Base-by-base conservation (phyloP, 352 stramenopile species). In the Blastocystis sp. region DNA sequence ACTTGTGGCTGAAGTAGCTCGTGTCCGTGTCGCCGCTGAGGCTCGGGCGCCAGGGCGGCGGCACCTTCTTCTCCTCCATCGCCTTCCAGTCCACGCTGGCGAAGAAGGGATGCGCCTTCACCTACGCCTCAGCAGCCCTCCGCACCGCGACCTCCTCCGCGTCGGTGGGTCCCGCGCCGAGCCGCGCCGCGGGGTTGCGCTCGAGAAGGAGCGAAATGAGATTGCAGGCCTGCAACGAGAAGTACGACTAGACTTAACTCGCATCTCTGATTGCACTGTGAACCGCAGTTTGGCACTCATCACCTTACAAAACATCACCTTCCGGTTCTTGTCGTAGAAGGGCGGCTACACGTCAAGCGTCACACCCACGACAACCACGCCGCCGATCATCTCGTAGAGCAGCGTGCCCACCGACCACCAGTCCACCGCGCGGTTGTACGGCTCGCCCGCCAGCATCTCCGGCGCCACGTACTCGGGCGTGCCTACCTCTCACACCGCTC, bases 381-480 rank as follows among this genome's bases (percentile, higher is more conserved):
- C 94, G 9, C 93, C 94, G 90, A 97, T 96, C 93, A 98, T 97
- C 91, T 98, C 94, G 90, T 96, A 98, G 65, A 96, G 90, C 45
- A 97, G 91, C 34, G 74, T 92, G 21, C 94, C 94, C 3, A 97
- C 91, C 62, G 93, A 95, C 93, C 93, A 97, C 93, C 93, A 97
- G 89, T 97, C 94, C 3, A 96, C 88, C 21, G 81, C 67, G n/a
- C 88, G 89, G 34, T 64, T 89, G 78, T 92, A 90, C 17, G 90
- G 90, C 28, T 89, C 48, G 10, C 91, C 89, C 48, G 92, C 81
- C 11, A 92, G 88, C 86, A 97, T 93, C 86, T 97, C 94, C 1
- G 94, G 94, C 5, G 94, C 92, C 88, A 97, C 96, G 89, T 97
- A 97, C 84, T 96, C 89, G 48, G 92, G 89, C 41, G 91, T 92